Evolutionary conservation across 495 filamentous ascomycete genomes (phyloP), one percentile per base, ranked within the genome.

Genomic region (Hypoxylon cercidicola): DNA sequence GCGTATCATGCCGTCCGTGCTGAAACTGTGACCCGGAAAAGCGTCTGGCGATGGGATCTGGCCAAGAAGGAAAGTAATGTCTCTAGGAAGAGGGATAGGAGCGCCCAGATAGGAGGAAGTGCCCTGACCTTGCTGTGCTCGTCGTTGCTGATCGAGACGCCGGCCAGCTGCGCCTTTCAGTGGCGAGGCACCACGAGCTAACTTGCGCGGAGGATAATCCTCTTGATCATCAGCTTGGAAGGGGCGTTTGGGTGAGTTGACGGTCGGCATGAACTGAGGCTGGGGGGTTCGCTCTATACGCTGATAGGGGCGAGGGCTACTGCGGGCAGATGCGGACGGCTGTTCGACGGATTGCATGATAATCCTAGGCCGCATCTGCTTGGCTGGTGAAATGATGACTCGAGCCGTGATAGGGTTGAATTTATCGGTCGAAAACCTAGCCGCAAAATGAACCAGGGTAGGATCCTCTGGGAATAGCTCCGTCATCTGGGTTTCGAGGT

Each of bases 401-500:
- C 87, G 90, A 40, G 90, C 86, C 1, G 84, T 81, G 37, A 91
- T 91, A 7, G 93, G 95, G 60, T 82, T 77, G 54, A 81, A 83
- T 39, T 73, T 80, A 25, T 78, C 73, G 4, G 82, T 83, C 6
- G 88, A 81, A 72, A 88, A 97, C 43, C 95, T 88, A 51, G 88
- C 85, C 2, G 87, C 82, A 74, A 98, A 99, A 28, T 84, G 84
- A 4, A 82, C 72, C 21, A 97, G 80, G 19, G 86, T 87, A 15
- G 92, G 89, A 60, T 97, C 94, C 18, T 93, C 90, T 15, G 93
- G 93, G 72, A 90, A 98, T 1, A 97, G 82, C 72, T 97, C 93
- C 19, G 84, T 82, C 94, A 98, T 97, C 25, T 95, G 89, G 71
- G 86, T 89, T 72, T 99, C 95, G 23, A 99, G 79, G 72, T 95